Base-by-base conservation (phyloP, 1,139 yeast species). In the Debaryomyces singareniensis region DNA sequence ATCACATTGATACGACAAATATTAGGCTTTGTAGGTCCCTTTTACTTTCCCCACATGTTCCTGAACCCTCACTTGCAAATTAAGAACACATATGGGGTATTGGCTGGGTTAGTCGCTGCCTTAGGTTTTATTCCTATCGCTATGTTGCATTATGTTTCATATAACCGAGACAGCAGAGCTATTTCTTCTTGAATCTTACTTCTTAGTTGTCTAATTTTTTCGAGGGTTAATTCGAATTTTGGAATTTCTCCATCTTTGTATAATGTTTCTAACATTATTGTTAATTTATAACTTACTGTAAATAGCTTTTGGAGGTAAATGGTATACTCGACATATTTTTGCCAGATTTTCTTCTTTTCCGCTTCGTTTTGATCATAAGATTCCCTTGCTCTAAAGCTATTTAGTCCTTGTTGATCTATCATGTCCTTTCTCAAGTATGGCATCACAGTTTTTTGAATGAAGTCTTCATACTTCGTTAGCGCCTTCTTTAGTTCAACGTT, bases 371-470 rank as follows among this genome's bases (percentile, higher is more conserved):
- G n/a, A 18, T 18, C 21, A 7, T 7, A 7, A 7, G 21, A 18
- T 7, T 7, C 21, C n/a, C n/a, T 18, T n/a, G 21, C 21, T 18
- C 21, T 7, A n/a, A n/a, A n/a, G n/a, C n/a, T n/a, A n/a, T n/a
- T n/a, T n/a, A n/a, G n/a, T n/a, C n/a, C n/a, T n/a, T 18, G 21
- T 7, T 18, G n/a, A 16, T 27, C 9, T 25, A 32, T 36, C 31
- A 52, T 35, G 36, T 54, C 58, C 11, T 32, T 27, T 6, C 65
- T 35, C 15, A 65, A 42, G 9, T 39, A 35, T 0, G 70, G 71
- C 5, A 62, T 29, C n/a, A 63, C 38, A 9, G 44, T 43, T 15
- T 36, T 42, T 5, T 47, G 31, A 1, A 62, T 45, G 13, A 58
- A 51, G 14, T 32, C 29, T 31, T 62, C 65, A 38, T 61, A 64